Evolutionary conservation across 768 basidiomycete species (phyloP), one percentile per base, ranked within the genome.

Genomic region (Porpolomopsis calyptriformis): DNA sequence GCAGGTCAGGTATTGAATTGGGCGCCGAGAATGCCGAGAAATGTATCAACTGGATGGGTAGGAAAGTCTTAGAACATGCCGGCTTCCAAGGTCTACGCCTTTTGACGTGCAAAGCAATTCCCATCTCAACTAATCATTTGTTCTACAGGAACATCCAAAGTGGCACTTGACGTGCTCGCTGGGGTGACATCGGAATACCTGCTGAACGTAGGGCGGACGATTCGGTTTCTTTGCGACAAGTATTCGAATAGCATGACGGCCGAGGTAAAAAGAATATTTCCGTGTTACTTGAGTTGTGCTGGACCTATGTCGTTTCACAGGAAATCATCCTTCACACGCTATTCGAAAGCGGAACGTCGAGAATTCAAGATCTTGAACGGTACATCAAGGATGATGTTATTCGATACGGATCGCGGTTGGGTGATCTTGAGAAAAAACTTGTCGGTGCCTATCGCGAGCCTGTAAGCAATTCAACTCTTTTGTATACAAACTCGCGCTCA

Each of bases 281-380:
- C 48, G 54, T 39, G 47, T 35, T 45, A 33, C n/a, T n/a, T n/a
- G n/a, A n/a, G n/a, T n/a, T n/a, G n/a, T n/a, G 48, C 20, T 20
- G 14, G 34, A 45, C 40, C 27, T n/a, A n/a, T 36, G 12, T 27
- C 10, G 36, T 22, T 18, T 25, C 35, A n/a, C 48, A 94, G 90
- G 90, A 94, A 80, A 93, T 96, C 26, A 80, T 94, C 29, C 72
- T 92, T 1, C 90, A 94, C 60, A 85, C 89, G 0, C 67, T 97
- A 14, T 88, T 92, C 53, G 90, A 96, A 64, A 87, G 85, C 49
- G 93, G 93, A 4, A 78, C 76, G 5, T 78, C 87, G 0, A 75
- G 78, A 46, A 67, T 91, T 7, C 72, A 80, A 55, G 83, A 87
- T 50, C 74, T 98, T 1, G 89, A 93, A 53, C 73, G 80, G 10